These are phyloP conservation scores for Hansenula sp. DNA, from an alignment of 1,139 yeast genomes.

Conservation along the genomic window DNA sequence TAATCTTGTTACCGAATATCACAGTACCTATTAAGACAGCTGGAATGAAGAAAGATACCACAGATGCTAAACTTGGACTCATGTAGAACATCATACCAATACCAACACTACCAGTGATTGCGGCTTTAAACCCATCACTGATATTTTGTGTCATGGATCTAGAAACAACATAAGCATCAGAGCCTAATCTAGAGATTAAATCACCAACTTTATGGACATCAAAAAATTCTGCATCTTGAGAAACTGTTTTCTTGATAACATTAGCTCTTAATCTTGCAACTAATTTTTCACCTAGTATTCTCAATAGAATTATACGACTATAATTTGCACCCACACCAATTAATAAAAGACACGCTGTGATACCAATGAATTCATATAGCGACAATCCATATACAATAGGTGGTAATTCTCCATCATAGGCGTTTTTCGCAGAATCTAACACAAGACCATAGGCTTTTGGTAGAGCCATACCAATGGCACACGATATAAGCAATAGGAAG, in stretches of 20 bases:
- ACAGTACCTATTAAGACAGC: conserved; percentile 74
- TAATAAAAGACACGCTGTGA: conserved; percentile 50
- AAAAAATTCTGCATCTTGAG: conserved; percentile 89
- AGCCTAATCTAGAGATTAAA: conserved; percentile 78
- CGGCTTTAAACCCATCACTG: conserved; percentile 83
- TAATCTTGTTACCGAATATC: conserved; percentile 73
- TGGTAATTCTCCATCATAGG: conserved; percentile 34
- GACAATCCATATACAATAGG: conserved; percentile 42
- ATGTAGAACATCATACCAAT: conserved; percentile 84
- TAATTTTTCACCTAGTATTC: conserved; percentile 79
- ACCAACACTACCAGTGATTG: conserved; percentile 77
- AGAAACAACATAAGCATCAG: conserved; percentile 88
- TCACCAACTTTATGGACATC: conserved; percentile 94
- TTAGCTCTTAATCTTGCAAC: conserved; percentile 79
- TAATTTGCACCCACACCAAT: conserved; percentile 76
- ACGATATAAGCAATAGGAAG: conserved; percentile 51
- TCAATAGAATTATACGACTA: conserved; percentile 68
- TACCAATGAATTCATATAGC: conserved; percentile 41
- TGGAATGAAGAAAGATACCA: conserved; percentile 76
- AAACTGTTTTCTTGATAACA: conserved; percentile 69
- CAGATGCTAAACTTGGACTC: conserved; percentile 72
- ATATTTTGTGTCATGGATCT: conserved; percentile 84
- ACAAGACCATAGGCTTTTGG: conserved; percentile 84
- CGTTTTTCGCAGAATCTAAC: conserved; percentile 51
- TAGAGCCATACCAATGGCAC: conserved; percentile 64